phyloP scores from a whole-genome alignment of 768 basidiomycete genomes.

The Suillus discolor region DNA sequence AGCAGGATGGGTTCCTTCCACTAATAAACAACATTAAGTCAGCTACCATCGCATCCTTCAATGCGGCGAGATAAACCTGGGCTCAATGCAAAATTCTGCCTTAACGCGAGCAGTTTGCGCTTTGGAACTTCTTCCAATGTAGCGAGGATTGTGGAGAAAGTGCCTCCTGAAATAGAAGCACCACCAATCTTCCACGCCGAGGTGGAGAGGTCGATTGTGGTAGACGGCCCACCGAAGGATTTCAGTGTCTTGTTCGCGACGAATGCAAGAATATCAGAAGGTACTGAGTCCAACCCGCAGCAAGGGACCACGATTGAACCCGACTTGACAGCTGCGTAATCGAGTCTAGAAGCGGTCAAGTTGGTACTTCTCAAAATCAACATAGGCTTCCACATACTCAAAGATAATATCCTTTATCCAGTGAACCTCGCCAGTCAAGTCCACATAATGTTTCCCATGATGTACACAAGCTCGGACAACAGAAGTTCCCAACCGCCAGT shows the following conservation, averaged over 20 bases:
- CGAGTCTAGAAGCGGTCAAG: constrained; percentile 49
- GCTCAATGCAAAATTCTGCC: constrained; percentile 42
- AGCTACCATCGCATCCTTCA: constrained; percentile 1
- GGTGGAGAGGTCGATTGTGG: constrained; percentile 55
- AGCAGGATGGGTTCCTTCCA: constrained; percentile 34
- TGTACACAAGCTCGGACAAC: constrained; percentile 80
- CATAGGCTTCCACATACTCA: constrained; percentile 42
- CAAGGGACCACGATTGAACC: constrained; percentile 78
- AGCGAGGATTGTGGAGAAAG: constrained; percentile 39
- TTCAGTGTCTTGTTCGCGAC: constrained; percentile 73
- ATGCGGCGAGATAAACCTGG: constrained; percentile 36
- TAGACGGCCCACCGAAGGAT: constrained; percentile 35
- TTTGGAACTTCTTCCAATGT: constrained; percentile 35
- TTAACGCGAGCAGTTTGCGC: constrained; percentile 30
- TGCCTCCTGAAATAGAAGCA: constrained; percentile 36
- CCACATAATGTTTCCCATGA: constrained; percentile 82
- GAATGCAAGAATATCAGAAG: constrained; percentile 70
- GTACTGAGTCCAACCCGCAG: constrained; percentile 78
- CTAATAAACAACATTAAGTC: constrained; percentile 21
- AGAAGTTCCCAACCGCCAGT: constrained; percentile 68
- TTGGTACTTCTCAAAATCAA: constrained; percentile 12
- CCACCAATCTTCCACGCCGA: constrained; percentile 46
- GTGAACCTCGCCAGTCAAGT: constrained; percentile 73
- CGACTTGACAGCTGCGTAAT: constrained; percentile 69
- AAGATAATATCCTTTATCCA: constrained; percentile 68